Conservation (phyloP, 78 protist genomes). For the Monosiga brevicollis region DNA sequence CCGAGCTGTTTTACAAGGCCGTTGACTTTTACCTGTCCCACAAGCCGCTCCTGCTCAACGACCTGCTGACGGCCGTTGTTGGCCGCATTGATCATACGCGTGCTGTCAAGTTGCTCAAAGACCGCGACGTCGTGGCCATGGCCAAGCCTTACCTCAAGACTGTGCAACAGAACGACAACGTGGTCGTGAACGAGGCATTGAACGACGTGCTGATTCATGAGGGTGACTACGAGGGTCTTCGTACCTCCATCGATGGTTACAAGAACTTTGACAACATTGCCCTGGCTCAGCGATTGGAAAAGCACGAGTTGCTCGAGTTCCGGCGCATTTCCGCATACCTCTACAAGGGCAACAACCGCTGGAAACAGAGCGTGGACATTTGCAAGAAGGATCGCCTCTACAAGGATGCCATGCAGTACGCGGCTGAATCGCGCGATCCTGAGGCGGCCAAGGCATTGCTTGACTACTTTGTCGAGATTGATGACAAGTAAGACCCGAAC, state of each 20-base stretch:
- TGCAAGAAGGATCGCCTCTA: constrained; percentile 57
- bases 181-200: constrained; percentile 88
- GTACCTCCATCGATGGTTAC: constrained; percentile 64
- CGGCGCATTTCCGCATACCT: constrained; percentile 89
- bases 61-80: constrained; percentile 64
- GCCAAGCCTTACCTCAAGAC: constrained; percentile 79
- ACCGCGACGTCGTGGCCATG: constrained; percentile 54
- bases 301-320: constrained; percentile 91
- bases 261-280: constrained; percentile 76
- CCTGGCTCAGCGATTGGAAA: constrained; percentile 81
- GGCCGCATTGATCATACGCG: constrained; percentile 80
- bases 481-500: constrained; percentile 16
- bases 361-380: constrained; percentile 75
- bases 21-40: constrained; percentile 76
- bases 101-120: constrained; percentile 23
- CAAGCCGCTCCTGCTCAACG: constrained; percentile 57
- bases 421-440: constrained; percentile 73
- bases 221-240: constrained; percentile 88
- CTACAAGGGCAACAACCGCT: constrained; percentile 64
- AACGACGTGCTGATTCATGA: constrained; percentile 90
- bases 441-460: constrained; percentile 85
- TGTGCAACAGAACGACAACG: constrained; percentile 54
- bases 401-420: constrained; percentile 92
- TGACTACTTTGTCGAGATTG: constrained; percentile 77
- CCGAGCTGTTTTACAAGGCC: constrained; percentile 87